Base-by-base conservation (phyloP, 257 asterid species). In the Plantago ovata region DNA sequence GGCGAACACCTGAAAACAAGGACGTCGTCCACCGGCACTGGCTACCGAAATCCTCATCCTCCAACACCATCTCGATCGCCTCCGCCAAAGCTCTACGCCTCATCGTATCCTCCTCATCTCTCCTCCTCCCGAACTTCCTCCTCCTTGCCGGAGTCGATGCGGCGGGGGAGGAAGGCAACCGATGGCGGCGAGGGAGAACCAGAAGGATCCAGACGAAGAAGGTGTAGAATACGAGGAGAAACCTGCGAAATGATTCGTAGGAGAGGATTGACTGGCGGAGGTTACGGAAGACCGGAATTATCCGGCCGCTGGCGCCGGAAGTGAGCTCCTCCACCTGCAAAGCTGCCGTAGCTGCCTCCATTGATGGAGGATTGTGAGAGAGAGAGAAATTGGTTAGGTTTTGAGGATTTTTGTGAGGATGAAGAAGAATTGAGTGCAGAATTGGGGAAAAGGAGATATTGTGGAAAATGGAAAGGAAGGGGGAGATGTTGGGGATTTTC, bases 281-380 rank as follows among this genome's bases (percentile, higher is more conserved):
- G 78, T 88, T 89, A 32, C 52, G 71, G 71, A 79, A 89, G 20
- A 93, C 74, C 69, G 97, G 99, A 23, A 93, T 93, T 65, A 93
- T 82, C 13, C 99, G 87, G 44, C 94, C 85, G 84, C 99, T 93
- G 9, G 99, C 99, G 13, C 99, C 99, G 70, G 99, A 93, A 4
- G 99, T 93, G 3, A 93, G 76, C 89, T 81, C 97, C 77, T 82
- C 97, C 77, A 86, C 81, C 81, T 66, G 83, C 76, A 79, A 58
- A 64, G 74, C 76, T 14, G 79, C 74, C n/a, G n/a, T n/a, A n/a
- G n/a, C n/a, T n/a, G n/a, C n/a, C 53, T 84, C 86, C 95, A 86
- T 89, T 55, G 56, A 32, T 16, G n/a, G n/a, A n/a, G n/a, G n/a
- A n/a, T n/a, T n/a, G n/a, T n/a, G n/a, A n/a, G n/a, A n/a, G n/a